Percentiles rank a stretch among this genome's conserved stretches.
phyloP scores from a whole-genome alignment of 2,329 filamentous ascomycete species.

The Beauveria asiatica region DNA sequence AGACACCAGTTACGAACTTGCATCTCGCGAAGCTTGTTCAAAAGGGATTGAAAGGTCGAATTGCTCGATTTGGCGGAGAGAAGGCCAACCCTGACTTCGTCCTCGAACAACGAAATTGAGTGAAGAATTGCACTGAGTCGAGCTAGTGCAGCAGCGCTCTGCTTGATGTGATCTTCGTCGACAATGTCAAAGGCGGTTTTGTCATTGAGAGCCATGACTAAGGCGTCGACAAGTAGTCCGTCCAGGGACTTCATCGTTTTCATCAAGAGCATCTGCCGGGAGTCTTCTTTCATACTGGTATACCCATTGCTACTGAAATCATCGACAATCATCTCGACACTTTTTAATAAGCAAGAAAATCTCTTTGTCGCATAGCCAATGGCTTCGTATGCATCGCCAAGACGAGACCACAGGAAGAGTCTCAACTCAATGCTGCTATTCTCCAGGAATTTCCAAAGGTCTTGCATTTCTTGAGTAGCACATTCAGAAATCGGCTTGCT shows the following conservation, averaged over 20 bases:
- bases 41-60: conserved; percentile 42
- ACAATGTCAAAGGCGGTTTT: conserved; percentile 70
- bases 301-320: conserved; percentile 56
- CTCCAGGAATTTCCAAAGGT: conserved; percentile 79
- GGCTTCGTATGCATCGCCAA: conserved; percentile 79
- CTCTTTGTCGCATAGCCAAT: conserved; percentile 85
- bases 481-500: conserved; percentile 40
- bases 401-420: conserved; percentile 79
- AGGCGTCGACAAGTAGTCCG: conserved; percentile 61
- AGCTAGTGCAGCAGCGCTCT: conserved; percentile 63
- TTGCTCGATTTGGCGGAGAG: conserved; percentile 49
- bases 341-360: conserved; percentile 76
- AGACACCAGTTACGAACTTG: conserved; percentile 83
- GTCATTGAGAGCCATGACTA: conserved; percentile 62
- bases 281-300: conserved; percentile 47
- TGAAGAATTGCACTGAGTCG: conserved; percentile 69
- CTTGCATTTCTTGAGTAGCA: conserved; percentile 52
- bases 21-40: conserved; percentile 73
- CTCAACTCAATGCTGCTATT: conserved; percentile 74
- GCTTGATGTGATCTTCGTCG: conserved; percentile 67
- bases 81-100: conserved; percentile 74
- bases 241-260: conserved; percentile 73
- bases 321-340: conserved; percentile 71
- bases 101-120: conserved; percentile 71
- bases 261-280: conserved; percentile 63